Base-by-base conservation (phyloP, 169 alveolate genomes). In the Blepharisma undulans region DNA sequence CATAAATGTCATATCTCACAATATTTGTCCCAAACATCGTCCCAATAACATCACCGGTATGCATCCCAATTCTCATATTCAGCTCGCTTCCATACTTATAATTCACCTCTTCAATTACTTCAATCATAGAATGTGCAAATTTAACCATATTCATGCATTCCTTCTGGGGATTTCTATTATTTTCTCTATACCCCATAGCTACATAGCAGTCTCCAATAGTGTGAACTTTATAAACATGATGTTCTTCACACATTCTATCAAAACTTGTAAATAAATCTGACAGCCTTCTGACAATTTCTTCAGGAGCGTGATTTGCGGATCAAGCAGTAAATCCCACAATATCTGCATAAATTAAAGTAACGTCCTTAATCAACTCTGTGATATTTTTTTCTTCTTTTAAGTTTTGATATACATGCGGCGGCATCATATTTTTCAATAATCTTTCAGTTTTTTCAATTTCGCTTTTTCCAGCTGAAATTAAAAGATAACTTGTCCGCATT, bases 171-270 rank as follows among this genome's bases (percentile, higher is more conserved):
- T 78, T 30, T 89, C 34, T 27, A 16, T 4, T n/a, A n/a, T 78
- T 5, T 85, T 80, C 99, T 5, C 99, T 99, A 93, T 98, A 99
- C 71, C 99, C 98, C 96, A 98, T 98, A 2, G 99, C 99, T 7
- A 99, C 99, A 92, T 99, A 99, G 80, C 99, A 99, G 94, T 99
- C 99, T 5, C 99, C 99, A 27, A 99, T 99, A 0, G 99, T 99
- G 93, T 99, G 99, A 1, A 99, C 98, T 96, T 98, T 99, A 95
- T 97, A 99, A 19, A 98, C 98, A 25, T 99, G 98, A 89, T 98
- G 96, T 85, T 97, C 96, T 48, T 99, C 97, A 88, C 99, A 97
- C 90, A 98, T 97, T 79, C 98, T 95, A 94, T 99, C 99, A 94
- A 99, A 98, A 80, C 97, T 95, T 72, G 99, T 97, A 93, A 98